Conservation (phyloP, 257 asterid species). For the Nicotiana tomentosiformis region DNA sequence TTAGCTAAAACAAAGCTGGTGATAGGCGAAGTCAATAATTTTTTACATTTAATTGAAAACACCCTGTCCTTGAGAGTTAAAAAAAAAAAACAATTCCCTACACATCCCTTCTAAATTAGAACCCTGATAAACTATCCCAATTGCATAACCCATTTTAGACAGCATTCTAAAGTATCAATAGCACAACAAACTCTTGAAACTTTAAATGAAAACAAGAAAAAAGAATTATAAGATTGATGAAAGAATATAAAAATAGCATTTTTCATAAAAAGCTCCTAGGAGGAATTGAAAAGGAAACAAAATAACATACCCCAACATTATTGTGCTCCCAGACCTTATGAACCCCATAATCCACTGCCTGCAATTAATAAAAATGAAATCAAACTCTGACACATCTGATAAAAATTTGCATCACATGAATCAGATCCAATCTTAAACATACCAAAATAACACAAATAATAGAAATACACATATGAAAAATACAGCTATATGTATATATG, state of each 20-base stretch:
- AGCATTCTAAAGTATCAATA: not conserved
- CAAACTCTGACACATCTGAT: not conserved
- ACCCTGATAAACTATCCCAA: not conserved
- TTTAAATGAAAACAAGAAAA: not conserved
- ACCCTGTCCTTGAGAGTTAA: not conserved
- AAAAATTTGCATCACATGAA: not conserved
- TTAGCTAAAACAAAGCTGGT: not conserved
- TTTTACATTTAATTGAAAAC: not conserved
- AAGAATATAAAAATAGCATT: not conserved
- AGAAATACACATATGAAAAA: not conserved
- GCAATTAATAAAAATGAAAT: not conserved
- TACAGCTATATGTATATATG: too few species aligned
- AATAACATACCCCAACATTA: conserved; percentile 29
- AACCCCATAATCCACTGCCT: conserved; percentile 43
- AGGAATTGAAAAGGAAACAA: not conserved
- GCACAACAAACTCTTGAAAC: not conserved
- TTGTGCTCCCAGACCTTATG: conserved; percentile 30
- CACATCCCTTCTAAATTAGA: not conserved
- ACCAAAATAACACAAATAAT: not conserved
- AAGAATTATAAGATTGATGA: not conserved
- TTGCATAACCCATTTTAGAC: not conserved
- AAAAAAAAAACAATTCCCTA: not conserved
- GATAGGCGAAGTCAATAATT: not conserved
- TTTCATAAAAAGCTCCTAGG: not conserved
- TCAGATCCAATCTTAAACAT: not conserved